Base-by-base conservation (phyloP, 2,329 filamentous ascomycete genomes). In the Trichoderma guizhouense region DNA sequence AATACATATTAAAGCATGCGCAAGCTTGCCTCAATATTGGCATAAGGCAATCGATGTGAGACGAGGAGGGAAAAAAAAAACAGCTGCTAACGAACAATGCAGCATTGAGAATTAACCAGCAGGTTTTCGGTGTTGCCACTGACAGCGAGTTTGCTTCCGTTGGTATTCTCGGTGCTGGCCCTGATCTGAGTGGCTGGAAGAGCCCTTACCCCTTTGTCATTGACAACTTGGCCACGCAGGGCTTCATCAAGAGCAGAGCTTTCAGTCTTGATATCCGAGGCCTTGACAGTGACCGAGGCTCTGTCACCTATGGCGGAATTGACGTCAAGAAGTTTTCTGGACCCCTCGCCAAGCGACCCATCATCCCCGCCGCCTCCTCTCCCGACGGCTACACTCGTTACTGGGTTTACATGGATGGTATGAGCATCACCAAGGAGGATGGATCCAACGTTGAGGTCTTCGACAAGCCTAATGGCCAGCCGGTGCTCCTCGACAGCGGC, bases 401-500 rank as follows among this genome's bases (percentile, higher is more conserved):
- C 79, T 84, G 82, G 82, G 77, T 85, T 7, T 77, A 81, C 71
- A 75, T 86, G 24, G 79, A 82, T 72, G 78, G 79, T 4, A 75
- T 85, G 24, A 78, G 76, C 71, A 71, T 82, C 71, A 81, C 76
- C 68, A 79, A 77, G 47, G 74, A 75, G 30, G 78, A 81, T 51
- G 79, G 78, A 51, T 81, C 81, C 51, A 80, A 84, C 18, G 75
- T 84, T 9, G 79, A 84, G 32, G 84, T 88, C 34, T 85, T 90
- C 64, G 74, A 77, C 71, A 74, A 79, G 72, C 73, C 76, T 68
- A 79, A 79, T 58, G 76, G 76, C 61, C 78, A 85, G 47, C 79
- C 84, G 26, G 87, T 88, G 15, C 84, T 91, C 30, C 84, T 92
- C 30, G 90, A 92, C 80, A 90, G 88, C 15, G 92, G 92, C 71